A percentile compares a stretch with the other conserved stretches of the same genome.
phyloP scores from a whole-genome alignment of 106 monocot species.

The Iris macrosiphon region DNA sequence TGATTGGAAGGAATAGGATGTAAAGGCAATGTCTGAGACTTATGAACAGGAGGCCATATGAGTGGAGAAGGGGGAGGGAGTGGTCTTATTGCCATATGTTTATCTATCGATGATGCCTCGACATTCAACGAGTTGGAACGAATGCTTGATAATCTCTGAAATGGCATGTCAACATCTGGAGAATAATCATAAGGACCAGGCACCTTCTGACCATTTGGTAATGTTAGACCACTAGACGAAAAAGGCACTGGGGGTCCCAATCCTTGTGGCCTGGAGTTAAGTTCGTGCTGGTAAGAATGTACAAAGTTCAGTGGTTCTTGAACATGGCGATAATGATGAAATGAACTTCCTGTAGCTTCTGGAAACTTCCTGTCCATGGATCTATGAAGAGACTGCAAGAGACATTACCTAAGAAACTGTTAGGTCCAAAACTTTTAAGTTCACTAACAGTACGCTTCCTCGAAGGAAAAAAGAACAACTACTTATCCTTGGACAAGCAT shows the following conservation, averaged over 20 bases:
- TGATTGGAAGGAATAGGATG: slow-evolving; percentile 24
- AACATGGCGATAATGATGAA: slow-evolving; percentile 13
- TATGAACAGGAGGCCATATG: slow-evolving; percentile 39
- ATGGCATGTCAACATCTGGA: slow-evolving; percentile 25
- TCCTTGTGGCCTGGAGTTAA: slow-evolving; percentile 37
- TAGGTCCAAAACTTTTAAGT: too few relatives aligned
- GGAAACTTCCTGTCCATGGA: slow-evolving; percentile 33
- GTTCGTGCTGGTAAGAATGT: slow-evolving; percentile 19
- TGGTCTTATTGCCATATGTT: slow-evolving; percentile 23
- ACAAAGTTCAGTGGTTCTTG: slow-evolving; percentile 32
- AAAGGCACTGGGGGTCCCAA: slow-evolving; percentile 26
- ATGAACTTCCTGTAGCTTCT: slow-evolving; percentile 13
- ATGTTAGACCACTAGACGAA: slow-evolving; percentile 9
- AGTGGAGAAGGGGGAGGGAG: slow-evolving; percentile 18
- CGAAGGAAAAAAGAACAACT: too few relatives aligned
- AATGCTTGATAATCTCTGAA: slow-evolving; percentile 21
- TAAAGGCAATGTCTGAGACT: slow-evolving; percentile 32
- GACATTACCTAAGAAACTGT: background rate
- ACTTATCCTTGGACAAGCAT: too few relatives aligned
- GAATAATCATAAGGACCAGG: slow-evolving; percentile 17
- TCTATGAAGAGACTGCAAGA: slow-evolving; percentile 51
- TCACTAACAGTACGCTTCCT: too few relatives aligned
- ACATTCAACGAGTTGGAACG: slow-evolving; percentile 23
- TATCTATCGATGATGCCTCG: slow-evolving; percentile 19
- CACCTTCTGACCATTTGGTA: slow-evolving; percentile 18